A percentile compares a stretch with the other conserved stretches of the same genome.
phyloP scores from a whole-genome alignment of 352 stramenopile species.

The Globisporangium yorkense region DNA sequence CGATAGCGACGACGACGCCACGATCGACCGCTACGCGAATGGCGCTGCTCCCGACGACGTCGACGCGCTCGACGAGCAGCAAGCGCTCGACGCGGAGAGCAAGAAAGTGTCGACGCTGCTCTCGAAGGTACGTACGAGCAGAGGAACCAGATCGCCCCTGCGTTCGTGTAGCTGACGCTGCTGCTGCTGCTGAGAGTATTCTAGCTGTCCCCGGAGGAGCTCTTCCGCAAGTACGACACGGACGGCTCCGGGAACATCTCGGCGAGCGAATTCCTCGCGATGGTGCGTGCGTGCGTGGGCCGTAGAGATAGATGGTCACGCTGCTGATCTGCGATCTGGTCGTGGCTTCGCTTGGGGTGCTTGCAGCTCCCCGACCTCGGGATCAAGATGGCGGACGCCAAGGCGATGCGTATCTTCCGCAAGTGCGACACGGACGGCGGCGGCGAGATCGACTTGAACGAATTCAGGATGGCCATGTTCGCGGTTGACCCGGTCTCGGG shows the following conservation, averaged over 20 bases:
- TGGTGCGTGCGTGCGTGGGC: conserved; percentile 35
- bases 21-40: conserved; percentile 63
- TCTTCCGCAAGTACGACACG: conserved; percentile 91
- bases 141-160: neutral
- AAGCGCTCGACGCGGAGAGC: conserved; percentile 32
- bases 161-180: neutral
- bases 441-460: conserved; percentile 89
- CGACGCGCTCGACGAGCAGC: conserved; percentile 17
- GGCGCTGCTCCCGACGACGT: conserved; percentile 15
- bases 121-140: conserved; percentile 34
- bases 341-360: neutral
- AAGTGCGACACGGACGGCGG: conserved; percentile 87
- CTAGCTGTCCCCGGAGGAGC: conserved; percentile 69
- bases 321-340: neutral
- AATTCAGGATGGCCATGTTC: conserved; percentile 94
- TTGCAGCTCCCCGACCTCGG: conserved; percentile 79
- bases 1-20: conserved; percentile 77
- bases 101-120: conserved; percentile 64
- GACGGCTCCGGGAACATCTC: conserved; percentile 89
- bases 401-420: conserved; percentile 88
- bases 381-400: conserved; percentile 85
- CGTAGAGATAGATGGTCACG: neutral
- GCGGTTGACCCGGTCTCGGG: conserved; percentile 83
- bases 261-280: conserved; percentile 85
- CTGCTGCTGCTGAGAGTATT: neutral